Base-by-base conservation (phyloP, 176 grass and related monocot species). In the Tillandsia leiboldiana region DNA sequence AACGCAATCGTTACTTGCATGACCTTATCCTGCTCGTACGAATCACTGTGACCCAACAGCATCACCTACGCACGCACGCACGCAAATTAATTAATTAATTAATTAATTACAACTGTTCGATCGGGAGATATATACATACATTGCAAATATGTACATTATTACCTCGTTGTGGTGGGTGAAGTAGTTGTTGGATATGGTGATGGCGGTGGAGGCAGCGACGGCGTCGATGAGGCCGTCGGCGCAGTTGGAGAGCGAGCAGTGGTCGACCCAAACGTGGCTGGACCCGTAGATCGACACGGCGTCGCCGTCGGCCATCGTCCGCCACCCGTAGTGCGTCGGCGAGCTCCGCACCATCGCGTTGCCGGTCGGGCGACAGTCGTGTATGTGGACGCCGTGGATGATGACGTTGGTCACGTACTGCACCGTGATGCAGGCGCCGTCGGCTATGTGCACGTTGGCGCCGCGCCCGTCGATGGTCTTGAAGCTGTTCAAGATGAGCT, bases 401-500 rank as follows among this genome's bases (percentile, higher is more conserved):
- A 77, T 77, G 75, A 77, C 59, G 65, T 77, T 77, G 75, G 66
- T 77, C 53, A 77, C 53, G 53, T 69, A 77, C 53, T 77, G 75
- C 29, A 77, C 67, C 12, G 75, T 77, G 75, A 77, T 68, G 65
- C 75, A 77, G 52, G 75, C 75, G 75, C 75, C 75, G 42, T 77
- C 69, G 33, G 75, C 75, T 51, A 77, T 77, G 75, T 77, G 75
- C 9, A 77, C 75, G 53, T 77, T 59, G 20, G 17, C 51, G 53
- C 75, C 75, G 33, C 75, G 75, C 18, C 75, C 75, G 75, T 77
- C 75, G 53, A 77, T 62, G 51, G 75, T 77, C 66, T 77, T 77
- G 66, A 77, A 77, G 66, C 75, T 77, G 66, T 77, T 77, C 75
- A 77, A 61, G 51, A 77, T 77, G 33, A 77, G 75, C 75, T 77